Percentiles rank a stretch among this genome's conserved stretches.
Conservation (phyloP, 2,329 filamentous ascomycete species). For the Helotiales sp. region DNA sequence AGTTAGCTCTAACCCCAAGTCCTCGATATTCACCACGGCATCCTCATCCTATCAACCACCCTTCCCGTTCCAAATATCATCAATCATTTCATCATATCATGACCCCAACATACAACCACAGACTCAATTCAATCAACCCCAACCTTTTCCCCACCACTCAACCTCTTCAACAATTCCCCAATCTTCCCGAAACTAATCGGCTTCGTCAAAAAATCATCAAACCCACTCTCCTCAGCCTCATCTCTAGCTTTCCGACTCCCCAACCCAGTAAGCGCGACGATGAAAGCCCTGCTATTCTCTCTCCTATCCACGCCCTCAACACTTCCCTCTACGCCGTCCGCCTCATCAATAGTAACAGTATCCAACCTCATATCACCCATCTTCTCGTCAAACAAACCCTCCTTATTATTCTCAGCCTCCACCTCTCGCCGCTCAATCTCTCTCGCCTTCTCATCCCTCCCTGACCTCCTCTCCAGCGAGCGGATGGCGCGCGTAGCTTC, state of each 20-base stretch:
- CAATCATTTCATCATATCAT: too few relatives aligned
- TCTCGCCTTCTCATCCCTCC: background rate
- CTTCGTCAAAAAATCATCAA: constrained; percentile 56
- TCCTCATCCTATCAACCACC: too few relatives aligned
- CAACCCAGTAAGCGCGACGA: constrained; percentile 53
- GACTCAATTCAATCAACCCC: too few relatives aligned
- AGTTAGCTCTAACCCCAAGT: too few relatives aligned
- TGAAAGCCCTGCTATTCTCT: constrained; percentile 35
- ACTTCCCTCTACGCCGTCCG: background rate
- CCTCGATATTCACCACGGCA: too few relatives aligned
- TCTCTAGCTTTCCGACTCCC: constrained; percentile 47
- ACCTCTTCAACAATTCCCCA: constrained; percentile 19
- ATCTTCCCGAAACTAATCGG: constrained; percentile 39
- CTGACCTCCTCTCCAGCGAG: constrained; percentile 41
- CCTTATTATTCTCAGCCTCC: background rate
- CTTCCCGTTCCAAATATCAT: too few relatives aligned
- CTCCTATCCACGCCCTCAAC: background rate
- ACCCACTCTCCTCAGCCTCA: constrained; percentile 50
- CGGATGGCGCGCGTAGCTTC: constrained; percentile 49
- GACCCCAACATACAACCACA: too few relatives aligned
- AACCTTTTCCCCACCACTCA: constrained; percentile 19
- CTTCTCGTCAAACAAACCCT: background rate
- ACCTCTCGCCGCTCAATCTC: background rate
- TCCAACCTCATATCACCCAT: background rate
- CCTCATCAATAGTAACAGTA: background rate